A percentile compares a stretch with the other conserved stretches of the same genome.
Evolutionary conservation across 768 basidiomycete species (phyloP).

Genomic region (Calocera cornea): DNA sequence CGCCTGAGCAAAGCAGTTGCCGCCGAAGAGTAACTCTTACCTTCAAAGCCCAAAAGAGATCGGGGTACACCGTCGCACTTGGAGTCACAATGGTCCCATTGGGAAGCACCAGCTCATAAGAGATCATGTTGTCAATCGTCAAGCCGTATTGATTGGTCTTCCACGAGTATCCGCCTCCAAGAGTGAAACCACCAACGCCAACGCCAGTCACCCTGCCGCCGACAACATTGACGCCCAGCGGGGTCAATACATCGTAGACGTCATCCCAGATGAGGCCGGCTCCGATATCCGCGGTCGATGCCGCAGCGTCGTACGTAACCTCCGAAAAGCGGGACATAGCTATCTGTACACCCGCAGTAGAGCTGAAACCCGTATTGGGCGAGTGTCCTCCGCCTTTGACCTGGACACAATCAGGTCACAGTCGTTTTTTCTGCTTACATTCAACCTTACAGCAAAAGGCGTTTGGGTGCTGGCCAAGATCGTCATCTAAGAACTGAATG

Average conservation of each 20-base stretch:
- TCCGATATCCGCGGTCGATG: slow-evolving; percentile 20
- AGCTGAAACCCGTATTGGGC: slow-evolving; percentile 43
- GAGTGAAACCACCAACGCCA: slow-evolving; percentile 43
- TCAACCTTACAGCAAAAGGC: slow-evolving; percentile 7
- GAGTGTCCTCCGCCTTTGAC: slow-evolving; percentile 53
- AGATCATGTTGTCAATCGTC: slow-evolving; percentile 40
- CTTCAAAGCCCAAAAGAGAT: slow-evolving; percentile 36
- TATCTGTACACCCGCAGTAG: slow-evolving; percentile 47
- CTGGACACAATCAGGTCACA: slow-evolving; percentile 19
- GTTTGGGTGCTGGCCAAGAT: not conserved
- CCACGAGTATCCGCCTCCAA: slow-evolving; percentile 47
- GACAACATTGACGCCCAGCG: slow-evolving; percentile 39
- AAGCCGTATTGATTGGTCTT: slow-evolving; percentile 48
- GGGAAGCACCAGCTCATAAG: slow-evolving; percentile 45
- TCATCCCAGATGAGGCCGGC: slow-evolving; percentile 50
- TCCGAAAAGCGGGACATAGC: slow-evolving; percentile 38
- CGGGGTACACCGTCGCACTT: slow-evolving; percentile 23
- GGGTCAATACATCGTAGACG: slow-evolving; percentile 42
- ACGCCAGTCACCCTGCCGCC: slow-evolving; percentile 47
- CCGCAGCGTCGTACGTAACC: slow-evolving; percentile 17
- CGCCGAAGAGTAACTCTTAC: slow-evolving; percentile 16
- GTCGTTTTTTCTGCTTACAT: no score
- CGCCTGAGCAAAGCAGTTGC: not conserved
- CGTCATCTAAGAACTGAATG: not conserved
- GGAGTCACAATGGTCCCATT: slow-evolving; percentile 32